A percentile compares a stretch with the other conserved stretches of the same genome.
Conservation (phyloP, 768 basidiomycete genomes). For the Mycena polygramma region DNA sequence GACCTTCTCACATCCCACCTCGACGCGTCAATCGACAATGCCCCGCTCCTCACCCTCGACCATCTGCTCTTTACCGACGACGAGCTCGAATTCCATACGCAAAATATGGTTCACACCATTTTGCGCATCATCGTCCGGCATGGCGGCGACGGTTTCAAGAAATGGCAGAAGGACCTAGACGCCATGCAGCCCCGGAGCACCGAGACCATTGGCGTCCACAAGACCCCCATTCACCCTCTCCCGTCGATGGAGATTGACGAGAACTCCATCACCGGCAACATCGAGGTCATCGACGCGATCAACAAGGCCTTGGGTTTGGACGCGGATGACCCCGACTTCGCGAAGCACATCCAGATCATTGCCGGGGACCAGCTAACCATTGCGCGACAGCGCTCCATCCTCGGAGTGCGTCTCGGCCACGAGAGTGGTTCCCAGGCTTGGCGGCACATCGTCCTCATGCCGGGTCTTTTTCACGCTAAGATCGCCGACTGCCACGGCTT, state of each 20-base stretch:
- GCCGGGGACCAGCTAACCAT: conserved; percentile 39
- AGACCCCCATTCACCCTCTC: conserved; percentile 29
- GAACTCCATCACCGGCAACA: conserved; percentile 36
- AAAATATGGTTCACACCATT: conserved; percentile 30
- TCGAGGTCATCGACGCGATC: conserved; percentile 35
- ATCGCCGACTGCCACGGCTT: conserved; percentile 39
- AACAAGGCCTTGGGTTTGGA: conserved; percentile 16
- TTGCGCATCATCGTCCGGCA: conserved; percentile 34
- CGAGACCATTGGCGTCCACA: conserved; percentile 31
- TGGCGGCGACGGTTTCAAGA: conserved; percentile 29
- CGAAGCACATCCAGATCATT: conserved; percentile 24
- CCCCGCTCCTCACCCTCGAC: conserved; percentile 35
- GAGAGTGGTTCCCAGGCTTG: conserved; percentile 27
- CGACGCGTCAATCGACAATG: conserved; percentile 32
- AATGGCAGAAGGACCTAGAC: conserved; percentile 22
- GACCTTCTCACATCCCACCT: conserved; percentile 39
- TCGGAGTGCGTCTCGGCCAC: conserved; percentile 31
- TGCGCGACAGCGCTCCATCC: conserved; percentile 32
- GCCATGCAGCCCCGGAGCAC: conserved; percentile 20
- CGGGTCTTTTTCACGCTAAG: conserved; percentile 39
- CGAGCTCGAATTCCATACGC: conserved; percentile 19
- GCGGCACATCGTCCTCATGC: conserved; percentile 29
- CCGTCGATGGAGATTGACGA: conserved; percentile 38
- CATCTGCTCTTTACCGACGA: conserved; percentile 37
- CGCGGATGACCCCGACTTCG: conserved; percentile 10